phyloP scores from a whole-genome alignment of 352 stramenopile species.

The Phytopythium chamaehyphon region DNA sequence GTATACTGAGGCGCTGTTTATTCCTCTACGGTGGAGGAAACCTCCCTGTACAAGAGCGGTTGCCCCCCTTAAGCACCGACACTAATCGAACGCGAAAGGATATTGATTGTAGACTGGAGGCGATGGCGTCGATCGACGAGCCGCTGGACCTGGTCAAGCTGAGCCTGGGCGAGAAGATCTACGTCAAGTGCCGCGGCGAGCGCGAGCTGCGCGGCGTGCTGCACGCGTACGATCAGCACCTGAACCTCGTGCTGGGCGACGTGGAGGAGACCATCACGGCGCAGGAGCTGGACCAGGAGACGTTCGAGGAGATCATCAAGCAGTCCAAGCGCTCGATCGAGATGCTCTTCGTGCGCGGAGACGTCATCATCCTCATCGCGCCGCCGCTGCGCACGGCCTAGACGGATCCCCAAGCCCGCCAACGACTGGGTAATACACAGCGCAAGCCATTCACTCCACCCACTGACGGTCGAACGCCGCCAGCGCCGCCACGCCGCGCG shows the following conservation, averaged over 20 bases:
- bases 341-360: constrained; percentile 99
- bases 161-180: constrained; percentile 98
- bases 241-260: constrained; percentile 98
- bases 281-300: constrained; percentile 96
- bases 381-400: constrained; percentile 93
- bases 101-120: neutral
- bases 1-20: no score
- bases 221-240: constrained; percentile 98
- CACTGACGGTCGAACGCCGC: constrained; percentile 31
- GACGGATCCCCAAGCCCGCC: neutral
- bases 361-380: constrained; percentile 98
- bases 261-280: constrained; percentile 98
- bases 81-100: no score
- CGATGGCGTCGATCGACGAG: constrained; percentile 90
- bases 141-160: constrained; percentile 98
- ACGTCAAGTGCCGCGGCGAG: constrained; percentile 98
- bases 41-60: constrained; percentile 14
- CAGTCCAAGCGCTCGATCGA: constrained; percentile 94
- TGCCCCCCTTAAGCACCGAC: neutral
- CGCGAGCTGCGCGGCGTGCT: constrained; percentile 96
- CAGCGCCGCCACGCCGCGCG: constrained; percentile 21
- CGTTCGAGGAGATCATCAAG: constrained; percentile 97
- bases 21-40: constrained; percentile 4
- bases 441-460: constrained; percentile 13
- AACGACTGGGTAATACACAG: constrained; percentile 3